Conservation (phyloP, 2,329 filamentous ascomycete genomes). For the Rasamsonia emersonii region DNA sequence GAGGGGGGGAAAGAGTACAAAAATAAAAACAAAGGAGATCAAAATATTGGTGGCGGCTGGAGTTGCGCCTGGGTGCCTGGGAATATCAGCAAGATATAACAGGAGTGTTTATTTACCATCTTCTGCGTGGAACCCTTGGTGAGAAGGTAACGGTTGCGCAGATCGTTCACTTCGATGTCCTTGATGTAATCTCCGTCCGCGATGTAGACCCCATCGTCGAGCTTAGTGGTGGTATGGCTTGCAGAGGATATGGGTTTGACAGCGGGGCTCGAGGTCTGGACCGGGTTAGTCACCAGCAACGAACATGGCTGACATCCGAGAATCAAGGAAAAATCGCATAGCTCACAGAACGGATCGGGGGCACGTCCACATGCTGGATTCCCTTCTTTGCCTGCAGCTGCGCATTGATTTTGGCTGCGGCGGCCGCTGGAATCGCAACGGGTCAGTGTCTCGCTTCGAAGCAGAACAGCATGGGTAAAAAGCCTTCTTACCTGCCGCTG, state of each 20-base stretch:
- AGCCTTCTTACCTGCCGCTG: conserved; percentile 61
- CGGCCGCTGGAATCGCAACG: conserved; percentile 55
- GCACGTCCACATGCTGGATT: conserved; percentile 82
- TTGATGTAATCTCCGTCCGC: conserved; percentile 97
- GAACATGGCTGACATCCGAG: background rate
- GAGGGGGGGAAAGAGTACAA: conserved; percentile 18
- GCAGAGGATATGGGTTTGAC: conserved; percentile 47
- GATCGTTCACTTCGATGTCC: conserved; percentile 97
- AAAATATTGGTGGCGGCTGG: conserved; percentile 9
- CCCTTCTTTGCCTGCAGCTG: conserved; percentile 78
- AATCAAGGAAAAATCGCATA: background rate
- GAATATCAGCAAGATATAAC: conserved; percentile 59
- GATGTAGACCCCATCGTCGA: conserved; percentile 86
- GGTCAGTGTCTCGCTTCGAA: conserved; percentile 5
- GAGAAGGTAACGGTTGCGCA: conserved; percentile 92
- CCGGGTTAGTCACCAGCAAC: conserved; percentile 11
- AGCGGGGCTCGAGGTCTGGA: conserved; percentile 41
- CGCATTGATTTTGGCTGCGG: conserved; percentile 79
- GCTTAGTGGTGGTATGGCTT: conserved; percentile 44
- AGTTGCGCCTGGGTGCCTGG: conserved; percentile 36
- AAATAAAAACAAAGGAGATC: conserved; percentile 27
- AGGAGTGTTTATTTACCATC: conserved; percentile 84
- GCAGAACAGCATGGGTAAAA: conserved; percentile 2
- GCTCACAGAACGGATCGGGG: conserved; percentile 60
- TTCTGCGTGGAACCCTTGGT: conserved; percentile 97